A percentile compares a stretch with the other conserved stretches of the same genome.
Conservation (phyloP, 1,284 basidiomycete species). For the Kwoniella shivajii region DNA sequence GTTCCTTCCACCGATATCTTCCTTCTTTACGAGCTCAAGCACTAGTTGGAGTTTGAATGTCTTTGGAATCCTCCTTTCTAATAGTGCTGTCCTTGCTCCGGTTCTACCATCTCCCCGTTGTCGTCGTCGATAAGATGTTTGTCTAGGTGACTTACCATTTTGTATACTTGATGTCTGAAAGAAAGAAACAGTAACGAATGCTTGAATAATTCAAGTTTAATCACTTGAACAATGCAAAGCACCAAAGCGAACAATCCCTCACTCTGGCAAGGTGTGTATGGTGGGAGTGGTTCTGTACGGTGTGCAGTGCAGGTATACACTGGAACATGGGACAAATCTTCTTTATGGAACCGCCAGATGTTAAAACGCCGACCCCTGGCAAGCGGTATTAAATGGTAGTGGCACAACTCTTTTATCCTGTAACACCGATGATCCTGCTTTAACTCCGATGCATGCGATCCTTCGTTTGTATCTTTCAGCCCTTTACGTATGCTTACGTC, state of each 20-base stretch:
- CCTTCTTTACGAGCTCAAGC: not conserved
- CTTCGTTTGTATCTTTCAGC: not conserved
- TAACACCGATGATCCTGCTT: not conserved
- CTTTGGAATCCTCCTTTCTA: no score
- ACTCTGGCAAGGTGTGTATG: no score
- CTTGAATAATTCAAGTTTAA: conserved; percentile 14
- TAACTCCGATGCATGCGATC: conserved; percentile 6
- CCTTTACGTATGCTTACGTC: not conserved
- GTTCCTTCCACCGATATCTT: no score
- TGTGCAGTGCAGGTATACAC: not conserved
- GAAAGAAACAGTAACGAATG: conserved; percentile 6
- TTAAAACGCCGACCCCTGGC: not conserved
- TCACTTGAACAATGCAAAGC: no score
- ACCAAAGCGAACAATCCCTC: no score
- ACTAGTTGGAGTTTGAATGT: not conserved
- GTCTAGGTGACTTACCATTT: conserved; percentile 26
- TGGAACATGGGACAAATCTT: no score
- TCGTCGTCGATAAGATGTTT: not conserved
- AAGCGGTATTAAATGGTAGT: not conserved
- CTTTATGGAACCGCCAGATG: no score
- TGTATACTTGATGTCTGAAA: conserved; percentile 23
- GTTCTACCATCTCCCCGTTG: conserved; percentile 4
- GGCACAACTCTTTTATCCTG: not conserved
- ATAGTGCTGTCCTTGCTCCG: not conserved
- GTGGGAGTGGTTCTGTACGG: no score